Evolutionary conservation across 2,329 filamentous ascomycete genomes (phyloP), one percentile per base, ranked within the genome.

Genomic region (Fusarium sulawesiense): DNA sequence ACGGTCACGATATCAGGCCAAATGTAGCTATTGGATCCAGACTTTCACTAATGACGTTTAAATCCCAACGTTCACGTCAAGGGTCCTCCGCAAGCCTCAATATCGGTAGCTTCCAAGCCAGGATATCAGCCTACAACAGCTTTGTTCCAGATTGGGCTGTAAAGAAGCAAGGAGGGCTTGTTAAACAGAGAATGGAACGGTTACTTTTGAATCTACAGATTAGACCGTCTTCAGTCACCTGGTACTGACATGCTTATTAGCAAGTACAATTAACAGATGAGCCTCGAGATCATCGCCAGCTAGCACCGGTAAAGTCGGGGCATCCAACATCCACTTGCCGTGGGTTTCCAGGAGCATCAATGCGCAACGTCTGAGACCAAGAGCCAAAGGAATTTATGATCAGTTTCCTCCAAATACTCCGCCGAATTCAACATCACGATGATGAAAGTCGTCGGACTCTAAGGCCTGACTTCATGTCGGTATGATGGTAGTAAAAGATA

Each of bases 21-120:
- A 27, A 54, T 32, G 14, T 41, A 42, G n/a, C 23, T 32, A 51
- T 60, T 14, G 16, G 40, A 59, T 66, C 67, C 54, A 68, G 68
- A 54, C 70, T 49, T 25, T 64, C 59, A 45, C 40, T 16, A 41
- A 44, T 34, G 51, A 47, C 48, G 62, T 73, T 66, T 34, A 45
- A 56, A 20, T 40, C 48, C 42, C 56, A 74, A 66, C 70, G 61
- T 64, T 51, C 42, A 27, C 34, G 34, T 47, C 21, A 34, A 49
- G 23, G 59, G 40, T 55, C 55, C 34, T 57, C 10, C 40, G 30
- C 55, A 57, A 65, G 49, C 50, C 55, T 48, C 30, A 27, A 40
- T 21, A 32, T 11, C 10, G 32, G 32, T 27, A 20, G 21, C 12
- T 27, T 18, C 27, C 18, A 11, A 40, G 21, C 8, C 9, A 51